Base-by-base conservation (phyloP, 495 filamentous ascomycete species). In the Talaromyces proteolyticus region DNA sequence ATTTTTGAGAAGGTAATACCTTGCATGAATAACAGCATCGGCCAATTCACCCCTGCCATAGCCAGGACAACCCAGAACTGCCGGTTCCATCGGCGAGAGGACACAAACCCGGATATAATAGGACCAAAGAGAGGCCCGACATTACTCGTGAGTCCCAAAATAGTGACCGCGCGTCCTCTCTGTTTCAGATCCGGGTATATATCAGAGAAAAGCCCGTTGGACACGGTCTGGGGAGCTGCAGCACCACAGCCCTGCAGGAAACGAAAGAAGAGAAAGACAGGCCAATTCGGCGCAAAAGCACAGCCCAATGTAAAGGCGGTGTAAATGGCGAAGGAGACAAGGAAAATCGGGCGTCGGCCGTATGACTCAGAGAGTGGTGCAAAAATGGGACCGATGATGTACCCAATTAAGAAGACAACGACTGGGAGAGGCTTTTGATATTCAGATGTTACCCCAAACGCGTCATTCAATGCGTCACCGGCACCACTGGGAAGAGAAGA, bases 151-250 rank as follows among this genome's bases (percentile, higher is more conserved):
- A 75, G 79, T 76, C 84, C 87, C 63, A 89, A 90, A 3, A 79
- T 62, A 0, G 84, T 77, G 78, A 91, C 85, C 3, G 82, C 82
- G 5, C 84, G 73, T 2, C 88, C 87, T 17, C 88, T 72, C 17
- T 63, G 66, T n/a, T 74, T 59, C 3, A 79, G 64, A 55, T 82
- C 73, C n/a, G 70, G 69, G 53, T 79, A 85, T 3, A 89, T 71
- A 65, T 92, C 88, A 0, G 88, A 86, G 57, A 85, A 86, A 3
- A 88, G 70, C 7, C 88, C 88, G 0, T 84, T 81, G 11, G 86
- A 77, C 6, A 90, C 75, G 4, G 82, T 77, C 44, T 89, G 84
- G 0, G 87, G 85, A 14, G 78, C 77, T 22, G 79, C 80, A 10
- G 82, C 87, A 59, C 70, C 79, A 2, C 80, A 69, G 4, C 88